Conservation (phyloP, 768 basidiomycete species). For the Punctularia strigosozonata region DNA sequence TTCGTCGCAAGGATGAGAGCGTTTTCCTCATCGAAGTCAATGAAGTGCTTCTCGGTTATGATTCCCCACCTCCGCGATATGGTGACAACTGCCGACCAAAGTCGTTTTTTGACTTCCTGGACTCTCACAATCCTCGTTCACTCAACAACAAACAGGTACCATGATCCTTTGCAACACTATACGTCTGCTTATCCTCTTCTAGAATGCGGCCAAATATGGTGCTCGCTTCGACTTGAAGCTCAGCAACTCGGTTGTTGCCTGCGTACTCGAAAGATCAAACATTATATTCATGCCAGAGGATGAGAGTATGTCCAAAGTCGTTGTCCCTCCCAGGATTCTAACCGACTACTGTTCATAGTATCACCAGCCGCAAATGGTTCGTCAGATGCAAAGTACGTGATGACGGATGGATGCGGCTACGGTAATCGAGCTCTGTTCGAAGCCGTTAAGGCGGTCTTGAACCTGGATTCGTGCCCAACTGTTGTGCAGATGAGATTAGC, state of each 20-base stretch:
- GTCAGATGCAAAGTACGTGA: too few relatives aligned
- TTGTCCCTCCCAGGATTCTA: too few relatives aligned
- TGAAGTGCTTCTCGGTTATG: slow-evolving; percentile 21
- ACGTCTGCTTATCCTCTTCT: background rate
- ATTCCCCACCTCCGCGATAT: background rate
- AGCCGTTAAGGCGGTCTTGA: background rate
- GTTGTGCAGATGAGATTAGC: slow-evolving; percentile 50
- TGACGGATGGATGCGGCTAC: background rate
- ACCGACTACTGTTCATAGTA: too few relatives aligned
- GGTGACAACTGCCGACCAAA: slow-evolving; percentile 7
- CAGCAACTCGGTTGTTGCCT: slow-evolving; percentile 53
- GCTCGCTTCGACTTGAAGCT: slow-evolving; percentile 50
- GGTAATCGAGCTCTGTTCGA: background rate
- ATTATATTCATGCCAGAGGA: slow-evolving; percentile 33
- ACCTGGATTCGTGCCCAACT: slow-evolving; percentile 19
- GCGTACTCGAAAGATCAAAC: slow-evolving; percentile 23
- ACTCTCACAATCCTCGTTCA: slow-evolving; percentile 41
- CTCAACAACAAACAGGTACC: slow-evolving; percentile 39
- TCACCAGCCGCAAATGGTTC: too few relatives aligned
- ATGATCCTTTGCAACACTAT: background rate
- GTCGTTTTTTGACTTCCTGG: slow-evolving; percentile 34
- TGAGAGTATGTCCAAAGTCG: too few relatives aligned
- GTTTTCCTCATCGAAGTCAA: slow-evolving; percentile 46
- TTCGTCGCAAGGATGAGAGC: slow-evolving; percentile 46
- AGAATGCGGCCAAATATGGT: slow-evolving; percentile 56